Conservation (phyloP, 805 yeast genomes). For the Candida pseudoglaebosa region DNA sequence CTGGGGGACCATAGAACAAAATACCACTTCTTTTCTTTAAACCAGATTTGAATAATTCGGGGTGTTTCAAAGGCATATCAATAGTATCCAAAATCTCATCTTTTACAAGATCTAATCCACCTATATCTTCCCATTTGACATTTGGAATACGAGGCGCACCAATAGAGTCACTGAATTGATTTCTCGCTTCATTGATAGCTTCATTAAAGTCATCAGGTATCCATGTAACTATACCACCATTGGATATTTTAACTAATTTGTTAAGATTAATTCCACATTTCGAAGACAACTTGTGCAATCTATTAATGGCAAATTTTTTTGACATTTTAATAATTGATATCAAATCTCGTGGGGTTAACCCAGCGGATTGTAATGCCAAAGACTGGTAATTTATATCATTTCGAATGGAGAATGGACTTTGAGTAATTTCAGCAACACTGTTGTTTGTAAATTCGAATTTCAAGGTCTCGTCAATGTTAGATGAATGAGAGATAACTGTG, state of each 20-base stretch:
- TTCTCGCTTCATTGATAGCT: slow-evolving; percentile 78
- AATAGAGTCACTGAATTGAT: slow-evolving; percentile 86
- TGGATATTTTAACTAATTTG: slow-evolving; percentile 38
- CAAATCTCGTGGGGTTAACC: slow-evolving; percentile 82
- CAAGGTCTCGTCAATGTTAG: background rate
- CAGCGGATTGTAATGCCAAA: slow-evolving; percentile 85
- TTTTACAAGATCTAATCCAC: slow-evolving; percentile 87
- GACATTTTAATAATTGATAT: slow-evolving; percentile 66
- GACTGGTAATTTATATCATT: slow-evolving; percentile 49
- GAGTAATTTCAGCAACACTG: slow-evolving; percentile 2
- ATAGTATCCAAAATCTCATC: slow-evolving; percentile 93
- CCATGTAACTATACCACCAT: slow-evolving; percentile 53
- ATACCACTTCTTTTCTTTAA: slow-evolving; percentile 93
- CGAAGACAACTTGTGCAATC: slow-evolving; percentile 36
- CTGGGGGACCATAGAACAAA: slow-evolving; percentile 96
- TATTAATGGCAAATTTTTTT: slow-evolving; percentile 50
- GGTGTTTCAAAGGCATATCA: slow-evolving; percentile 92
- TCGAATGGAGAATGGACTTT: slow-evolving; percentile 22
- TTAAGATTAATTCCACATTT: slow-evolving; percentile 15
- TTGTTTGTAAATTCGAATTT: slow-evolving; percentile 3
- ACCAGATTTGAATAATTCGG: slow-evolving; percentile 83
- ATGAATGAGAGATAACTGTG: slow-evolving; percentile 1
- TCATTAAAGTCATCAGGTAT: slow-evolving; percentile 59
- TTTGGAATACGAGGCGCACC: slow-evolving; percentile 96
- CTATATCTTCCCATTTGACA: slow-evolving; percentile 96